These are phyloP conservation scores for Arabidopsis lyrata DNA, from an alignment of 441 rosid species.

Conservation along the genomic window DNA sequence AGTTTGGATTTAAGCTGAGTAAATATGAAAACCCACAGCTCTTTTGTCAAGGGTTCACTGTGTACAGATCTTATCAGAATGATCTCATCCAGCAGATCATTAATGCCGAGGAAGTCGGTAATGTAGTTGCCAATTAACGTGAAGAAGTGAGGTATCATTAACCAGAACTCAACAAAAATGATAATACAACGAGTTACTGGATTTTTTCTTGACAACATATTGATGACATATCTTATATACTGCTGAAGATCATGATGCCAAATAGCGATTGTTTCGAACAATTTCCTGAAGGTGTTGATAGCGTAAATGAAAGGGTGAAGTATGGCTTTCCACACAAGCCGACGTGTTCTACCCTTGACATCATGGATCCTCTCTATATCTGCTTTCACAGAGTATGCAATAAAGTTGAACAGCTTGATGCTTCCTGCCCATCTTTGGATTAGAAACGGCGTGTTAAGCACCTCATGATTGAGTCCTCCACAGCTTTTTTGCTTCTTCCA, in stretches of 20 bases:
- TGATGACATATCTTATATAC: background rate
- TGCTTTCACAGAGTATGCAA: conserved; percentile 42
- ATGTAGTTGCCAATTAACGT: background rate
- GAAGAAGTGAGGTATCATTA: background rate
- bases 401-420: conserved; percentile 40
- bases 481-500: conserved; percentile 32
- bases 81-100: conserved; percentile 42
- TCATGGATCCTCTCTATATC: conserved; percentile 32
- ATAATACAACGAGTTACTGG: background rate
- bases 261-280: background rate
- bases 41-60: conserved; percentile 44
- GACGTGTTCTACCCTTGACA: background rate
- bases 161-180: background rate
- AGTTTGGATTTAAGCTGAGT: conserved; percentile 44
- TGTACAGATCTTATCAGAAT: conserved; percentile 18
- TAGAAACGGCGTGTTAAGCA: conserved; percentile 32
- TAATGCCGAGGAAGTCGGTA: conserved; percentile 37
- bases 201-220: too few species aligned
- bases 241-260: background rate
- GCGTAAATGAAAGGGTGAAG: background rate
- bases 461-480: background rate
- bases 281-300: background rate
- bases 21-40: conserved; percentile 54
- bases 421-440: conserved; percentile 49
- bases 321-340: background rate